phyloP scores from a whole-genome alignment of 148 eudicot species.

The Nyssa sinensis region DNA sequence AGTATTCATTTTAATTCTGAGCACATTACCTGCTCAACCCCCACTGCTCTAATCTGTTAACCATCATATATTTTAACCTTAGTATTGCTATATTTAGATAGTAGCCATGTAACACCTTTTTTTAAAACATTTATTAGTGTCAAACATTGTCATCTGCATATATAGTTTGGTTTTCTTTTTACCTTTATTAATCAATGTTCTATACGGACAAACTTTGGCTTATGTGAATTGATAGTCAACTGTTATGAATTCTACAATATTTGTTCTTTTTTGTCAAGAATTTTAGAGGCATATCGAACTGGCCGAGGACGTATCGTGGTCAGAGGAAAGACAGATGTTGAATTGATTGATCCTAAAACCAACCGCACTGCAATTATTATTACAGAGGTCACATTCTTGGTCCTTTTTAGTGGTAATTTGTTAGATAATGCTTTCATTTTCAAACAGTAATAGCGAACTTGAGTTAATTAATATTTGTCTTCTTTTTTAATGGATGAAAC shows the following conservation, averaged over 20 bases:
- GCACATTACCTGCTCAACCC: neutral
- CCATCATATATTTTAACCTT: neutral
- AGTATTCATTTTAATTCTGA: neutral
- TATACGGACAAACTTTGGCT: neutral
- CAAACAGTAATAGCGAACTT: neutral
- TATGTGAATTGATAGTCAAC: neutral
- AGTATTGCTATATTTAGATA: neutral
- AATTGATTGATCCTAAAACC: conserved; percentile 68
- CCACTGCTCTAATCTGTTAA: neutral
- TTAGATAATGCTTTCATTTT: neutral
- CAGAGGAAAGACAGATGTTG: conserved; percentile 90
- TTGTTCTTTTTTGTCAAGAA: conserved; percentile 42
- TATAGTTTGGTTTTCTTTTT: neutral
- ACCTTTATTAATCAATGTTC: neutral
- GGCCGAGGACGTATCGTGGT: conserved; percentile 88
- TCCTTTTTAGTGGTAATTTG: neutral
- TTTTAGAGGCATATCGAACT: conserved; percentile 86
- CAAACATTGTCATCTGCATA: neutral
- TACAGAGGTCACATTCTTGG: conserved; percentile 58
- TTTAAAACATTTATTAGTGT: neutral
- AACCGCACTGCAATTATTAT: conserved; percentile 82
- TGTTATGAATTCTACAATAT: conserved; percentile 14
- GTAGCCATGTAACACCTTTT: neutral
- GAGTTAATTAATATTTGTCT: neutral
- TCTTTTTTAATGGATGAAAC: conserved; percentile 33